Base-by-base conservation (phyloP, 2,329 filamentous ascomycete genomes). In the Alternaria viburni region DNA sequence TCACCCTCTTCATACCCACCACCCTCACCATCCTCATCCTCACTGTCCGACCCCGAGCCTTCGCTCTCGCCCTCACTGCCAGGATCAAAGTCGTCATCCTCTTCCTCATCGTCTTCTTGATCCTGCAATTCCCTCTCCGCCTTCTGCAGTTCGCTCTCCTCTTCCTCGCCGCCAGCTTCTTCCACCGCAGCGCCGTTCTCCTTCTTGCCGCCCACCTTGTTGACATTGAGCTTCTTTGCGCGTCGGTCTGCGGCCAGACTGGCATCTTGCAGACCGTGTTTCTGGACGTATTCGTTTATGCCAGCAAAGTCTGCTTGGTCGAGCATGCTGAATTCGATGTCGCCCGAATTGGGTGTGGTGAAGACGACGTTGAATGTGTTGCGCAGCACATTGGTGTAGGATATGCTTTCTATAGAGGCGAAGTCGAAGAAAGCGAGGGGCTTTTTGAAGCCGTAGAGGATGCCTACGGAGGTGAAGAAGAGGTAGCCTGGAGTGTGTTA, bases 361-460 rank as follows among this genome's bases (percentile, higher is more conserved):
- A 90, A 84, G 69, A 88, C 87, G 32, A 90, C 83, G 69, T 90
- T 90, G 81, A 90, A 90, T 0, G 88, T 90, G 32, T 88, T 85
- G 69, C 89, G 87, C 7, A 90, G 81, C 17, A 90, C 86, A 44
- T 86, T 87, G 5, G 88, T 90, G 79, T 90, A 90, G 43, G 86
- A 88, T 49, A 89, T 85, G 21, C 85, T 86, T 55, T 86, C 86
- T 61, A 90, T 83, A 36, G 82, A 81, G 51, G 85, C 83, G 64
- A 90, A 89, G 9, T 87, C 83, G 72, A 90, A 89, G 79, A 87
- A 90, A 9, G 86, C 76, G 23, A 90, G 80, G 0, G 88, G 88
- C 71, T 90, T 90, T 72, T 89, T 90, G 82, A 89, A 90, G 44
- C 86, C 88, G 72, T 87, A 90, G 44, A 90, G 76, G 51, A 90